Conservation (phyloP, 225 moss, liverwort and hornwort species). For the Takakia lepidozioides region DNA sequence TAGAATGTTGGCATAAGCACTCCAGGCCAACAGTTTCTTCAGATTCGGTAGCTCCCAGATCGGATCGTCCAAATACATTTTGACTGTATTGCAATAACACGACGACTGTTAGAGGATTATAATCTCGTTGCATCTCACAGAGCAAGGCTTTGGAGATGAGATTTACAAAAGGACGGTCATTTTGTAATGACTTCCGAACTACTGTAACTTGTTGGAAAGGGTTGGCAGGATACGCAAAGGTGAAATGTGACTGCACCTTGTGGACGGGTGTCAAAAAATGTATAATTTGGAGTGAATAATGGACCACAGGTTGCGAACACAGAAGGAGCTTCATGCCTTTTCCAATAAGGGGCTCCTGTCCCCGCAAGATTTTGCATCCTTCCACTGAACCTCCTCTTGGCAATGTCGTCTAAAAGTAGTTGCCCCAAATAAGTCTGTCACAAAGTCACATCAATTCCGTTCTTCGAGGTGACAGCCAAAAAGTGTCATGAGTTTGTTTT, state of each 20-base stretch:
- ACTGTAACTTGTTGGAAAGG: neutral
- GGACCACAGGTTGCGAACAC: constrained; percentile 4
- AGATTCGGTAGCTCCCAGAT: constrained; percentile 3
- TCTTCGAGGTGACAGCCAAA: too few species aligned
- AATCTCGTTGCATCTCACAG: neutral
- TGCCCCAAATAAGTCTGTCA: too few species aligned
- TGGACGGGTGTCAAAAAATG: constrained; percentile 1
- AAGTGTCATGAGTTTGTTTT: too few species aligned
- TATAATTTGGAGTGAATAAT: neutral
- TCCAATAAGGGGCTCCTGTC: too few species aligned
- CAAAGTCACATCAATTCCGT: too few species aligned
- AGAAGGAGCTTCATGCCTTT: constrained; percentile 2
- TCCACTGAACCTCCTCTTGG: too few species aligned
- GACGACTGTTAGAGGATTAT: neutral
- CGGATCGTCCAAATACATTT: constrained; percentile 3
- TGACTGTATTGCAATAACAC: neutral
- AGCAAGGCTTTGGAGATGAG: neutral
- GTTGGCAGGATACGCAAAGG: neutral
- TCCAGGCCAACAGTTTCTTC: constrained; percentile 3
- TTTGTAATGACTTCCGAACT: neutral
- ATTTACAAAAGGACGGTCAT: neutral
- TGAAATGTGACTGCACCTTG: neutral
- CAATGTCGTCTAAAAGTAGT: too few species aligned
- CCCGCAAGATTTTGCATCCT: too few species aligned
- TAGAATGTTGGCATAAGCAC: constrained; percentile 1